Evolutionary conservation across 805 yeast species (phyloP), one percentile per base, ranked within the genome.

Genomic region (Yamadazyma endophytica): DNA sequence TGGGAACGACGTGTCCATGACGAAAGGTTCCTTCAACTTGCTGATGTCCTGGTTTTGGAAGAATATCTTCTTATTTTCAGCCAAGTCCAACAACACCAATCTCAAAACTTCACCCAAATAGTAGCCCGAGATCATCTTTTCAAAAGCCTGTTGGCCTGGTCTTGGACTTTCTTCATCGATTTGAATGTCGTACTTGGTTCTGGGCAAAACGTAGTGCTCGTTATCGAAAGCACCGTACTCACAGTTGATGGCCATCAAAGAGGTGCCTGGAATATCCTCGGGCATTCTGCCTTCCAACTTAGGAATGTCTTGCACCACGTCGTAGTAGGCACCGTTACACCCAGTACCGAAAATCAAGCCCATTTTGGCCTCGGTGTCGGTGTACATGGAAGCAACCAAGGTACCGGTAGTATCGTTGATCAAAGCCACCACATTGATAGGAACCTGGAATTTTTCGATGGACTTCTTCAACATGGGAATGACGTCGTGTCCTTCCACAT

Each of bases 391-490:
- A 20, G 97, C 97, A 40, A 90, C 95, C 50, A 90, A 69, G 27
- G 98, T 90, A 58, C 97, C 98, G 29, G 96, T 86, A 44, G 98
- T 90, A 61, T 90, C 98, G 64, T 89, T 90, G 61, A 90, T 90
- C 55, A 90, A 70, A 29, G 97, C 96, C 41, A 86, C 88, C 36
- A 90, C 94, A 28, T 77, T 72, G 49, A 89, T 84, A 42, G 96
- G 95, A 31, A 86, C 77, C 13, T 71, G 58, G 42, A 68, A 66
- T 46, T 70, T 69, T 43, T 73, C 68, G 43, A 90, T 70, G 24
- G 95, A 85, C 9, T 64, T 63, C 64, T 84, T 95, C 52, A 90
- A 74, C 86, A 89, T 72, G 42, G 95, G 94, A 31, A 84, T 96
- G 39, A 90, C 96, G 54, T 90, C 94, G 36, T 83, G 76, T 43